A percentile compares a stretch with the other conserved stretches of the same genome.
Evolutionary conservation across 352 stramenopile species (phyloP).

Genomic region (Phytopythium sindhum): DNA sequence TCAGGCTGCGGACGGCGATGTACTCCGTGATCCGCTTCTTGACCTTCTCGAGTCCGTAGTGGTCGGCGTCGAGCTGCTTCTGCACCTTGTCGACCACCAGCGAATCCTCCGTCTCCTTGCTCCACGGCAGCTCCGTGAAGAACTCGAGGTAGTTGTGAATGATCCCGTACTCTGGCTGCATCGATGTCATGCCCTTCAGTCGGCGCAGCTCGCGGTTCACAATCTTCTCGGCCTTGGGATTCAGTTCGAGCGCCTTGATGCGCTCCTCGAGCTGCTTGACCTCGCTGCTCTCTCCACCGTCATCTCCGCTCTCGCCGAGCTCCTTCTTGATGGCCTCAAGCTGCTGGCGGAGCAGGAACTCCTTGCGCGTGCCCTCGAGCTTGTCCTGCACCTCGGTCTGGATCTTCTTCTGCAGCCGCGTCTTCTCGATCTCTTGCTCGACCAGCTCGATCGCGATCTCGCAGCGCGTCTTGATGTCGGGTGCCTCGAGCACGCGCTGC

Average conservation of each 20-base stretch:
- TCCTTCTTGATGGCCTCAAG: conserved; percentile 99
- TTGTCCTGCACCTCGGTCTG: conserved; percentile 70
- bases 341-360: conserved; percentile 98
- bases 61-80: conserved; percentile 66
- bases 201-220: conserved; percentile 56
- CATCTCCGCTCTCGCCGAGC: conserved; percentile 75
- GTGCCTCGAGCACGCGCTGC: conserved; percentile 52
- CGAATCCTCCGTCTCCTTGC: conserved; percentile 45
- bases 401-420: conserved; percentile 63
- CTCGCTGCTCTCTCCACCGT: conserved; percentile 35
- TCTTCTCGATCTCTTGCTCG: conserved; percentile 58
- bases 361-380: conserved; percentile 58
- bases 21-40: conserved; percentile 88
- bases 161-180: conserved; percentile 74
- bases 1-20: conserved; percentile 80
- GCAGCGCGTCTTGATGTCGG: conserved; percentile 39
- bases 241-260: conserved; percentile 42
- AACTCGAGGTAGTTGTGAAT: conserved; percentile 84
- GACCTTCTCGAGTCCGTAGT: conserved; percentile 81
- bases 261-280: conserved; percentile 61
- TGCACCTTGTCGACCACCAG: conserved; percentile 52
- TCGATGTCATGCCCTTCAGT: conserved; percentile 74
- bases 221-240: conserved; percentile 51
- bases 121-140: conserved; percentile 74
- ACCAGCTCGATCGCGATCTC: conserved; percentile 47